A percentile compares a stretch with the other conserved stretches of the same genome.
Conservation (phyloP, 75 land plant genomes). For the Cupressus sempervirens region DNA sequence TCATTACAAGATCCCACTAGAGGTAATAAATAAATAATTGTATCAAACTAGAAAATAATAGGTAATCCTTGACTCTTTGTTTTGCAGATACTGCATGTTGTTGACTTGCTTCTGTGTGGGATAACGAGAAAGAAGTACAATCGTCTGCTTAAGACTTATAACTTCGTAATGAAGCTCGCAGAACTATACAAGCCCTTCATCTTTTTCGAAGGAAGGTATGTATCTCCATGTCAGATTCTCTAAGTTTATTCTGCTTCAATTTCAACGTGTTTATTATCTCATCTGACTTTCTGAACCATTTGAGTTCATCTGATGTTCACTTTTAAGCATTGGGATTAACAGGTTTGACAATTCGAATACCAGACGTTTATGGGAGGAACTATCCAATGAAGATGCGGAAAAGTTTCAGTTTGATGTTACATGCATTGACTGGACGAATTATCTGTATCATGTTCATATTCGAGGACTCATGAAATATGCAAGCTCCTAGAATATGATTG, state of each 20-base stretch:
- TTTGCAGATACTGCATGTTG: constrained; percentile 6
- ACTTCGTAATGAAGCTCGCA: constrained; percentile 24
- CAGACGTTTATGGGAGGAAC: background rate
- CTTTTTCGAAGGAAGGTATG: constrained; percentile 53
- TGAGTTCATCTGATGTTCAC: background rate
- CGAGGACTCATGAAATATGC: constrained; percentile 53
- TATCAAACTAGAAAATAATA: no score
- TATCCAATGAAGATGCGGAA: constrained; percentile 12
- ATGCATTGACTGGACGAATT: constrained; percentile 62
- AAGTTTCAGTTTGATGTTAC: constrained; percentile 57
- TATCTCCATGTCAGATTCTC: no score
- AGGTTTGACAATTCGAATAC: constrained; percentile 2
- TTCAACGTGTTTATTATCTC: background rate
- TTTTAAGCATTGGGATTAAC: no score
- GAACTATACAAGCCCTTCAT: constrained; percentile 37
- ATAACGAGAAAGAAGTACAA: background rate
- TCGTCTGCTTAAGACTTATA: background rate
- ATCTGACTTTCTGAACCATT: background rate
- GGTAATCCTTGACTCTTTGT: no score
- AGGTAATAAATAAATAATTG: constrained; percentile 11
- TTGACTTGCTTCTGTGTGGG: background rate
- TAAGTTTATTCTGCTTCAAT: background rate
- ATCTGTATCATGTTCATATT: constrained; percentile 55
- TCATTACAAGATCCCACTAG: constrained; percentile 25
- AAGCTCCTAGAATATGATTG: no score